Evolutionary conservation across 768 basidiomycete species (phyloP).

Genomic region (Rhodotorula paludigena): DNA sequence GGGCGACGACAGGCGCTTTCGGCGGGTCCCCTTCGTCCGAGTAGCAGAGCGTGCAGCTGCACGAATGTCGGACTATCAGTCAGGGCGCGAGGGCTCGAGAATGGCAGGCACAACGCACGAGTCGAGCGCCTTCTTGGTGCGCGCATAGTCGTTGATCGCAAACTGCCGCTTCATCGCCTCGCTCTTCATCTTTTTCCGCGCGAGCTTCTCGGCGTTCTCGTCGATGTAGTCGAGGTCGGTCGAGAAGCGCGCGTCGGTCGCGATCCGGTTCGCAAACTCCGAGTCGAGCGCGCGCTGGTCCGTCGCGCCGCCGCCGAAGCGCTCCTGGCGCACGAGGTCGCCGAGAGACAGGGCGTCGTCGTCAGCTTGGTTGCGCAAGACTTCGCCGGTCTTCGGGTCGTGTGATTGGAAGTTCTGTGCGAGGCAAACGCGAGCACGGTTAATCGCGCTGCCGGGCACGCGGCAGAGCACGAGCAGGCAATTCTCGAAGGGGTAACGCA

Average conservation of each 20-base stretch:
- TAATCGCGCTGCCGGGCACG: too few relatives aligned
- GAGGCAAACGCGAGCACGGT: too few relatives aligned
- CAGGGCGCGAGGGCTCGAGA: constrained; percentile 45
- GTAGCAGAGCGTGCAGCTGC: constrained; percentile 36
- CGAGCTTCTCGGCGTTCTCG: constrained; percentile 88
- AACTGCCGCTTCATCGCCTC: constrained; percentile 96
- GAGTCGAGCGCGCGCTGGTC: constrained; percentile 90
- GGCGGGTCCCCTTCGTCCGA: constrained; percentile 88
- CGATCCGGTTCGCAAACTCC: constrained; percentile 80
- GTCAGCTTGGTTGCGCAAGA: constrained; percentile 81
- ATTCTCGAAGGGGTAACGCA: too few relatives aligned
- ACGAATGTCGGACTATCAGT: background rate
- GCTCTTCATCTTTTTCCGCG: constrained; percentile 87
- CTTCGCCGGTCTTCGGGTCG: constrained; percentile 82
- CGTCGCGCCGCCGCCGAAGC: constrained; percentile 76
- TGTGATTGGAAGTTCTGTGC: constrained; percentile 69
- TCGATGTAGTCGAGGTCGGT: constrained; percentile 91
- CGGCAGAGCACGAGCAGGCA: too few relatives aligned
- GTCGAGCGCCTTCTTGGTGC: constrained; percentile 82
- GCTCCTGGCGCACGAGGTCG: constrained; percentile 88
- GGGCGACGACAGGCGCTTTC: constrained; percentile 77
- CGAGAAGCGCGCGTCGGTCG: constrained; percentile 83
- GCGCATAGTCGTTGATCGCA: constrained; percentile 92
- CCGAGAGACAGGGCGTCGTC: constrained; percentile 80
- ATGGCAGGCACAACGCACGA: constrained; percentile 61